Conservation (phyloP, 176 grass and related monocot genomes). For the Carex parvula region DNA sequence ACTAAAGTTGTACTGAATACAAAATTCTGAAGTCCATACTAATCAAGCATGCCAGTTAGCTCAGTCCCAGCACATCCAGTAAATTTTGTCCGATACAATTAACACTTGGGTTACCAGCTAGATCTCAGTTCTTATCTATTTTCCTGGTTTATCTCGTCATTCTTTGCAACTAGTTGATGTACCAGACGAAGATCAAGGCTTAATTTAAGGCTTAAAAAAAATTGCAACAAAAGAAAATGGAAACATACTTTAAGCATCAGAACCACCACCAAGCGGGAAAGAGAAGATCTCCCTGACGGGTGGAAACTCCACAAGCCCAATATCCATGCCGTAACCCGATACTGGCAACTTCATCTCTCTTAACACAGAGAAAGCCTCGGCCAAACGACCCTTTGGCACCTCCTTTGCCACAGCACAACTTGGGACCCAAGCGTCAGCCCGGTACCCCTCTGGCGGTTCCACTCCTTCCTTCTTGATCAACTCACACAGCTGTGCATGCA, state of each 20-base stretch:
- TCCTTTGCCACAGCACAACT: conserved; percentile 80
- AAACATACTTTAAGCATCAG: conserved; percentile 40
- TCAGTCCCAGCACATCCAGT: background rate
- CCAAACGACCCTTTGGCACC: conserved; percentile 65
- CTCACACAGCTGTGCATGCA: conserved; percentile 94
- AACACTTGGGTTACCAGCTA: background rate
- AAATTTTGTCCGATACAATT: background rate
- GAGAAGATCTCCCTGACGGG: conserved; percentile 74
- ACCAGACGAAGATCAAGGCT: background rate
- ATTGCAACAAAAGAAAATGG: background rate
- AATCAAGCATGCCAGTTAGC: background rate
- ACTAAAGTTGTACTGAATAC: background rate
- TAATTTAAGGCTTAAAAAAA: background rate
- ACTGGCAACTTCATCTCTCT: conserved; percentile 94
- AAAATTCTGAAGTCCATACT: background rate
- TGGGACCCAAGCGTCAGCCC: conserved; percentile 73
- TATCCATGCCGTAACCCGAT: conserved; percentile 93
- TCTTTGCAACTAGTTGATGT: background rate
- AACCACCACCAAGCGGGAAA: conserved; percentile 63
- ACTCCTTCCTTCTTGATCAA: conserved; percentile 78
- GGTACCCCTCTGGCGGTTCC: conserved; percentile 68
- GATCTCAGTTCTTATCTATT: background rate
- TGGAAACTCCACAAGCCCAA: conserved; percentile 79
- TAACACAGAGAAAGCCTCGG: conserved; percentile 83
- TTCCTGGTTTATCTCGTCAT: background rate